A percentile compares a stretch with the other conserved stretches of the same genome.
Evolutionary conservation across 2,329 filamentous ascomycete species (phyloP).

Genomic region (Elsinoe arachidis): DNA sequence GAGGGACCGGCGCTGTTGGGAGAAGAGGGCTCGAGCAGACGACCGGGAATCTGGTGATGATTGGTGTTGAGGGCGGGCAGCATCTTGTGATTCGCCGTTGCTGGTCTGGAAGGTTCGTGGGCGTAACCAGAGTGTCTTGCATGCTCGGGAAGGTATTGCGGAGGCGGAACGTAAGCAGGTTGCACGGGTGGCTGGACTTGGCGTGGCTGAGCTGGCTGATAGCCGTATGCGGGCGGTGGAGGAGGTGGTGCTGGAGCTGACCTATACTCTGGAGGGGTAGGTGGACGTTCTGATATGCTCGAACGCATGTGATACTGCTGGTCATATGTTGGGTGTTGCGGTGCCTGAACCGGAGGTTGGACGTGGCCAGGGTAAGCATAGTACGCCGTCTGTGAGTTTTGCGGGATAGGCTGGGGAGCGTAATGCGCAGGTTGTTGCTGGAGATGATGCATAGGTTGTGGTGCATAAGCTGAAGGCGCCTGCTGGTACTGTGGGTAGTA

Average conservation of each 20-base stretch:
- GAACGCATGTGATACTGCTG: conserved; percentile 8
- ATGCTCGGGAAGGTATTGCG: conserved; percentile 15
- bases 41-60: conserved; percentile 27
- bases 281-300: conserved; percentile 2
- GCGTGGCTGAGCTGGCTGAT: conserved; percentile 3
- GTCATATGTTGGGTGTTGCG: conserved; percentile 11
- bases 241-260: not conserved
- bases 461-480: not conserved
- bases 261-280: not conserved
- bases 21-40: conserved; percentile 37
- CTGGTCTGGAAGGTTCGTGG: not conserved
- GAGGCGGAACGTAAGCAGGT: not conserved
- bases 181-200: not conserved
- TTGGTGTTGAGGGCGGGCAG: conserved; percentile 36
- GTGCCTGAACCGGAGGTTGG: not conserved
- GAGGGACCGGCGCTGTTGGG: conserved; percentile 34
- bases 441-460: conserved; percentile 5
- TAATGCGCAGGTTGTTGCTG: conserved; percentile 9
- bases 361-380: not conserved
- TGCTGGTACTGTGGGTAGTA: conserved; percentile 11
- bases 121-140: not conserved
- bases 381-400: not conserved
- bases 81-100: conserved; percentile 24
- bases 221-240: not conserved
- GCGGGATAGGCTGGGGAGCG: not conserved